Base-by-base conservation (phyloP, 75 land plant genomes). In the Selaginella tamariscina region DNA sequence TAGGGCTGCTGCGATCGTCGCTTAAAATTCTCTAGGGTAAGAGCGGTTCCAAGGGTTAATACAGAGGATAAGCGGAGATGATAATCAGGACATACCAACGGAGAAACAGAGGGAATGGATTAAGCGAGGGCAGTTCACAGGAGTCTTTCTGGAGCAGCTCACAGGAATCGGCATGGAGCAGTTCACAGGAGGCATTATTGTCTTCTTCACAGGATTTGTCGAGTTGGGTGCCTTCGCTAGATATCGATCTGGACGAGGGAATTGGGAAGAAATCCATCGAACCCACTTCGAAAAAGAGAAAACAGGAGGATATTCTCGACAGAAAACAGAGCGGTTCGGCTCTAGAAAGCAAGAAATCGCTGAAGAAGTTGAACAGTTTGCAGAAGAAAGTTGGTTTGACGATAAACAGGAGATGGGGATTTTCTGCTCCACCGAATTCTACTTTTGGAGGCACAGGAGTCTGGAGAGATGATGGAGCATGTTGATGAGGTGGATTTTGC, bases 401-500 rank as follows among this genome's bases (percentile, higher is more conserved):
- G 33, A 24, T 56, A 9, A 0, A 28, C 49, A 27, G 65, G 31
- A 21, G 68, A 13, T 66, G 74, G 65, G 78, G 70, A 62, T 63
- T 78, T 29, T 64, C 71, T 9, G 75, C 68, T 68, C 72, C 80
- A 27, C 62, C 78, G n/a, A 83, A 90, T 0, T 71, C 88, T 66
- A 85, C 89, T 95, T 67, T 79, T 95, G 88, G 99, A 95, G 78
- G 84, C 97, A 18, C 99, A 95, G 73, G 99, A 95, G 82, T 87
- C 84, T 33, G 99, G 99, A 65, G 99, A 95, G 80, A 91, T 95
- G 97, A 95, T 90, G 96, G 99, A 87, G 73, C 88, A 95, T 31
- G 81, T 86, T 64, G 99, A 95, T 49, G 99, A 95, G 79, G 92
- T 86, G 31, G 84, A 95, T 76, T 95, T 95, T 68, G 99, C 99